Evolutionary conservation across 768 basidiomycete genomes (phyloP).

Genomic region (Leccinellum luteum): DNA sequence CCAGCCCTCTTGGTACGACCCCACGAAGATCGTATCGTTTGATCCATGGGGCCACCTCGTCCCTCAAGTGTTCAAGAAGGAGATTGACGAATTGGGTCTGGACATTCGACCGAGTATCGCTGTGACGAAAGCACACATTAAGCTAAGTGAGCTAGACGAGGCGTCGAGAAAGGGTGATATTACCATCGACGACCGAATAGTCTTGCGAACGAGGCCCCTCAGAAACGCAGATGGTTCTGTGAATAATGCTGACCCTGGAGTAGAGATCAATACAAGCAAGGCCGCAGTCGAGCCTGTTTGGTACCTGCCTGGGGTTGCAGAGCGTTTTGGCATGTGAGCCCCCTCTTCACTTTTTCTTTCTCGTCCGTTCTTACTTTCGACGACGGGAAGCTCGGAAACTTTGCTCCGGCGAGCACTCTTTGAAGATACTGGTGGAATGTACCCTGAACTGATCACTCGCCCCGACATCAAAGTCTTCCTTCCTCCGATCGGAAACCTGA

Average conservation of each 20-base stretch:
- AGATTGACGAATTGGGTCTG: conserved; percentile 62
- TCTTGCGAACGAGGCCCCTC: conserved; percentile 64
- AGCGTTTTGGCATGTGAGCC: conserved; percentile 87
- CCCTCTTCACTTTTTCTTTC: neutral
- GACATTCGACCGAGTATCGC: conserved; percentile 93
- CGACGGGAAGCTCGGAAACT: conserved; percentile 62
- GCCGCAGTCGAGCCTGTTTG: conserved; percentile 97
- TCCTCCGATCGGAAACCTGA: conserved; percentile 88
- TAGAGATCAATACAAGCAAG: conserved; percentile 88
- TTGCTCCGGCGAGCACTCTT: conserved; percentile 88
- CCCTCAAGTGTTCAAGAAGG: conserved; percentile 62
- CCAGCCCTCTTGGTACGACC: conserved; percentile 74
- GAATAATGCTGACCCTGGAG: conserved; percentile 62
- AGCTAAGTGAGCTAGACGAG: conserved; percentile 91
- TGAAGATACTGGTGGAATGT: conserved; percentile 96
- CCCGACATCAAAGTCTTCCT: conserved; percentile 95
- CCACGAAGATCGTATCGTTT: conserved; percentile 82
- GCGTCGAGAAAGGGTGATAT: conserved; percentile 70
- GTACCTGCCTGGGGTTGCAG: conserved; percentile 91
- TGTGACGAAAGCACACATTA: conserved; percentile 90
- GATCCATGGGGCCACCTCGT: conserved; percentile 94
- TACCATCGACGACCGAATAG: conserved; percentile 77
- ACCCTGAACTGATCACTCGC: conserved; percentile 92
- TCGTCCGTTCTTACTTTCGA: neutral
- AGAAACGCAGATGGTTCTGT: conserved; percentile 60